Base-by-base conservation (phyloP, 352 stramenopile species). In the Pythium aristosporum region DNA sequence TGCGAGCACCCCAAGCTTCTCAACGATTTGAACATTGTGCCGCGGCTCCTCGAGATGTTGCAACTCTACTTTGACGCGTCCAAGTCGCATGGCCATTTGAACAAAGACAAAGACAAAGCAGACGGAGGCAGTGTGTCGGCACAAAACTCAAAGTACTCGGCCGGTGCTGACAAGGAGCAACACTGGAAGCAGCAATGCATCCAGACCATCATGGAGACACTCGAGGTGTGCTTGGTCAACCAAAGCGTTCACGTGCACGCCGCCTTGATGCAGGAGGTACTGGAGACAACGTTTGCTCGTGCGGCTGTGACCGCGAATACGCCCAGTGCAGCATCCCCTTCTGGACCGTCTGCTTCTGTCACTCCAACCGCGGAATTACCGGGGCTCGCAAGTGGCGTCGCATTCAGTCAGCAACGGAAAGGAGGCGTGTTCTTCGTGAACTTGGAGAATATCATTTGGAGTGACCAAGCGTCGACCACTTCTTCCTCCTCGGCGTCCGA, bases 391-490 rank as follows among this genome's bases (percentile, higher is more conserved):
- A 52, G 53, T 0, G 63, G 67, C 32, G 50, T 51, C 58, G 55
- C 68, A 37, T 61, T 67, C 51, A 46, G 46, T 21, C 41, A 68
- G 37, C 50, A 59, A 13, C 39, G 60, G 16, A 68, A 87, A 70
- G 82, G 82, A 25, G 82, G 85, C 10, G 85, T 91, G 18, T 86
- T 93, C 36, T 84, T 74, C 42, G 82, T 94, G 55, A 88, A 85
- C 28, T 61, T 92, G 8, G 82, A 94, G 47, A 88, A 76, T 50
- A 94, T 94, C 61, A 82, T 91, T 9, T 94, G 85, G 85, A 94
- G 81, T 53, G 85, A 94, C 44, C 81, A 91, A 44, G 57, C 69
- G 2, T 12, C 55, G 25, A 10, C 28, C 61, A 30, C 43, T 60
- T 9, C 43, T 60, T 11, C 25, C 49, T 36, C 49, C 30, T 56